Evolutionary conservation across 1,284 basidiomycete species (phyloP).

Genomic region (Neolentinus lepideus): DNA sequence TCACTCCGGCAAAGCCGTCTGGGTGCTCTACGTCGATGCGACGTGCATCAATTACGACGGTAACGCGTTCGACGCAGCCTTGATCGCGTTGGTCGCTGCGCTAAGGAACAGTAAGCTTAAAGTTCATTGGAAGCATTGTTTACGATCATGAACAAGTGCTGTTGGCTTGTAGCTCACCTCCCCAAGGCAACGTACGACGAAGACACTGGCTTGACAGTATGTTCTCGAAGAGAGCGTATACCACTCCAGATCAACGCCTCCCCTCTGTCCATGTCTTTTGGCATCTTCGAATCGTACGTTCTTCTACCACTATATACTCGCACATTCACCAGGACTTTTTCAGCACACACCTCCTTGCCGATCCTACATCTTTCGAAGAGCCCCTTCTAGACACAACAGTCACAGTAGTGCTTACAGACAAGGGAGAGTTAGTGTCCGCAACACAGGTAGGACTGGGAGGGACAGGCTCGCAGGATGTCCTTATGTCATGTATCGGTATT

Average conservation of each 20-base stretch:
- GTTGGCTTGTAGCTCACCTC: constrained; percentile 60
- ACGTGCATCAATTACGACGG: constrained; percentile 97
- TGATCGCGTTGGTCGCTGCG: constrained; percentile 85
- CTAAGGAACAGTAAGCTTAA: constrained; percentile 69
- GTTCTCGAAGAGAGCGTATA: constrained; percentile 45
- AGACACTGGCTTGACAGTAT: constrained; percentile 59
- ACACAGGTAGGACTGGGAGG: constrained; percentile 49
- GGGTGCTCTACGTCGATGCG: constrained; percentile 91
- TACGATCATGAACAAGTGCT: neutral
- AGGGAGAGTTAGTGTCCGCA: constrained; percentile 45
- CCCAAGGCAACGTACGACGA: constrained; percentile 72
- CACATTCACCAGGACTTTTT: neutral
- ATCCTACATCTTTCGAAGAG: constrained; percentile 88
- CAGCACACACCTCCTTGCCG: constrained; percentile 67
- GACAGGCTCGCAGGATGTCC: constrained; percentile 25
- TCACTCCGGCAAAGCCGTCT: constrained; percentile 71
- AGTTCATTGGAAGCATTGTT: neutral
- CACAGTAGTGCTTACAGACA: constrained; percentile 57
- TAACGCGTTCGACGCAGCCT: constrained; percentile 86
- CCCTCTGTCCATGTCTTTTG: constrained; percentile 69
- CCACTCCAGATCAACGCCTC: constrained; percentile 42
- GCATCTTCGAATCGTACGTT: constrained; percentile 74
- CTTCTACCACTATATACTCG: neutral
- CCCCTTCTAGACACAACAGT: constrained; percentile 71
- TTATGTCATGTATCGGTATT: constrained; percentile 37